Percentiles rank a stretch among this genome's conserved stretches.
phyloP scores from a whole-genome alignment of 2,329 filamentous ascomycete species.

The Colletotrichum lindemuthianum region DNA sequence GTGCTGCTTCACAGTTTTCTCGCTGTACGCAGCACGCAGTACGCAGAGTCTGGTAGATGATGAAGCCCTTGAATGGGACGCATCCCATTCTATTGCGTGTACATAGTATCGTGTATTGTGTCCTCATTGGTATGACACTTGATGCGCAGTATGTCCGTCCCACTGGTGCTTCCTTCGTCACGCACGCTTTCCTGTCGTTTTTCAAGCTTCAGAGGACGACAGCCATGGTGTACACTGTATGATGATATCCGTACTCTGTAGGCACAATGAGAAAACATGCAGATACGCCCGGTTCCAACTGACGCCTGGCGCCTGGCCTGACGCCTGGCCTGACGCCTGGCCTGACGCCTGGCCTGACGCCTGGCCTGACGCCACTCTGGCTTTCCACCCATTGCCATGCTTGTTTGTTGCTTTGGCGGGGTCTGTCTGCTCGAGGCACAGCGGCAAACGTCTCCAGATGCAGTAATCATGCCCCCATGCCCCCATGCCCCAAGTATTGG shows the following conservation, averaged over 20 bases:
- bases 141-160: neutral
- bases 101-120: no score
- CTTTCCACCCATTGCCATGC: neutral
- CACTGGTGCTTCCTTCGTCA: neutral
- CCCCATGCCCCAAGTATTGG: conserved; percentile 24
- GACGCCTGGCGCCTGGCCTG: neutral
- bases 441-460: conserved; percentile 30
- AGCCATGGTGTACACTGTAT: conserved; percentile 12
- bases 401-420: conserved; percentile 27
- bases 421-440: conserved; percentile 17
- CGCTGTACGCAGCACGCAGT: no score
- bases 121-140: no score
- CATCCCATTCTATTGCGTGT: no score
- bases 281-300: no score
- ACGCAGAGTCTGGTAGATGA: no score
- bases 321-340: neutral
- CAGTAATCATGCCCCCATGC: conserved; percentile 11
- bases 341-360: neutral
- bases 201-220: neutral
- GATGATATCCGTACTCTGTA: no score
- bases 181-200: neutral
- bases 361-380: conserved; percentile 1
- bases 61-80: no score
- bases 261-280: no score
- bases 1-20: no score